Base-by-base conservation (phyloP, 345 rosid species). In the Gossypium stocksii region DNA sequence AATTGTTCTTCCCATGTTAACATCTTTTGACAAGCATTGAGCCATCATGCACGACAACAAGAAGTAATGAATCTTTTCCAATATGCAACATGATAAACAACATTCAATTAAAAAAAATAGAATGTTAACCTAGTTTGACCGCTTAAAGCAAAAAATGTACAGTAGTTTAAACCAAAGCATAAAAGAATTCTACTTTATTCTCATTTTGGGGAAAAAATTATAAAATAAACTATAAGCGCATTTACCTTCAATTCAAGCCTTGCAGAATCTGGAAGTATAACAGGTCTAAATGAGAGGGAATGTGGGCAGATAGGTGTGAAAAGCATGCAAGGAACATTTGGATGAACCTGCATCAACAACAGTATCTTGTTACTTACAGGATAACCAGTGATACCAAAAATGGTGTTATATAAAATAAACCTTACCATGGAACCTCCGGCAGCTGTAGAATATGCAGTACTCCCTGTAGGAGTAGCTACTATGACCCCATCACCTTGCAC, bases 401-500 rank as follows among this genome's bases (percentile, higher is more conserved):
- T 34, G 52, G 49, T 19, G 41, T 52, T 34, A 53, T 2, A 70
- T n/a, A 70, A 46, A 51, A 51, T 49, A 69, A 70, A 70, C 73
- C 27, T 70, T 85, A 94, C 98, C 98, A 94, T 92, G 80, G 98
- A 94, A 81, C 98, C 98, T 76, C 98, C 98, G 7, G 98, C 98
- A 75, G 98, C 93, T 58, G 98, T 92, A 83, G 98, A 94, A 80
- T 94, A 94, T 63, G 98, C 98, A 74, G 98, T 94, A 78, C 98
- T 94, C 74, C 98, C 98, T 17, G 98, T 94, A 69, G 98, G 98
- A 71, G 98, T 94, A 63, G 98, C 98, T 83, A 94, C 88, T 75
- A 94, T 94, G 71, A 94, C 98, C 81, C 99, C 98, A 79, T 95
- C 99, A 41, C 98, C 99, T 88, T 95, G 99, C 82, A 95, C 98